Percentiles rank a stretch among this genome's conserved stretches.
These are phyloP conservation scores for Botrytis pseudocinerea DNA, from an alignment of 2,329 filamentous ascomycete species.

Conservation along the genomic window DNA sequence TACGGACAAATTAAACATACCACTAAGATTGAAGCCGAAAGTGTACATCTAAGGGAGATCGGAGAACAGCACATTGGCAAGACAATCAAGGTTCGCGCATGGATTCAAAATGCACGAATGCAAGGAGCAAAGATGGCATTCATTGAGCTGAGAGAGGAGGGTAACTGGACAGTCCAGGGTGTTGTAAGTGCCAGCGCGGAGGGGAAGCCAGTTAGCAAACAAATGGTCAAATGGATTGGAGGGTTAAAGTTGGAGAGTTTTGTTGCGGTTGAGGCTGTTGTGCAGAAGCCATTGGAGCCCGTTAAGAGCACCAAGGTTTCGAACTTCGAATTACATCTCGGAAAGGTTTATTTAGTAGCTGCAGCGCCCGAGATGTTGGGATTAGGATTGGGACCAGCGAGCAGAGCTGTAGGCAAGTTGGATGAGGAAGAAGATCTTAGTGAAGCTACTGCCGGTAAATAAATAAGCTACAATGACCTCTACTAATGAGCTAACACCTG, in stretches of 20 bases:
- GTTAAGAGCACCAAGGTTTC: slow-evolving; percentile 85
- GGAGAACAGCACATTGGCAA: slow-evolving; percentile 65
- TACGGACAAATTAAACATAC: slow-evolving; percentile 71
- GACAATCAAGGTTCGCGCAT: slow-evolving; percentile 73
- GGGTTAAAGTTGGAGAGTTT: slow-evolving; percentile 77
- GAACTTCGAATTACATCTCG: slow-evolving; percentile 82
- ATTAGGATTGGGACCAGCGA: slow-evolving; percentile 57
- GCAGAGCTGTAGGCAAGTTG: slow-evolving; percentile 57
- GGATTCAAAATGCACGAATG: slow-evolving; percentile 82
- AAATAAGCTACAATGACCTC: not conserved
- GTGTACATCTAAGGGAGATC: slow-evolving; percentile 63
- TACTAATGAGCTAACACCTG: slow-evolving; percentile 30
- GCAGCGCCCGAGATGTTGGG: slow-evolving; percentile 58
- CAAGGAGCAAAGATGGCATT: slow-evolving; percentile 93
- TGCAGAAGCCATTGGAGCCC: slow-evolving; percentile 80
- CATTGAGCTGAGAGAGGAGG: slow-evolving; percentile 76
- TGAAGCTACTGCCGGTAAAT: slow-evolving; percentile 46
- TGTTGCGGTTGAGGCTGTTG: slow-evolving; percentile 75
- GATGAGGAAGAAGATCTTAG: slow-evolving; percentile 59
- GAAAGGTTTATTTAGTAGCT: slow-evolving; percentile 78
- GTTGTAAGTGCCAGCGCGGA: slow-evolving; percentile 69
- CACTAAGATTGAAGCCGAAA: slow-evolving; percentile 54
- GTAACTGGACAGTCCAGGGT: slow-evolving; percentile 77
- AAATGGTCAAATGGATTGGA: slow-evolving; percentile 93
- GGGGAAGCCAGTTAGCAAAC: slow-evolving; percentile 65